Conservation (phyloP, 192 early-diverging fungal genomes). For the Backusella tuberculispora region DNA sequence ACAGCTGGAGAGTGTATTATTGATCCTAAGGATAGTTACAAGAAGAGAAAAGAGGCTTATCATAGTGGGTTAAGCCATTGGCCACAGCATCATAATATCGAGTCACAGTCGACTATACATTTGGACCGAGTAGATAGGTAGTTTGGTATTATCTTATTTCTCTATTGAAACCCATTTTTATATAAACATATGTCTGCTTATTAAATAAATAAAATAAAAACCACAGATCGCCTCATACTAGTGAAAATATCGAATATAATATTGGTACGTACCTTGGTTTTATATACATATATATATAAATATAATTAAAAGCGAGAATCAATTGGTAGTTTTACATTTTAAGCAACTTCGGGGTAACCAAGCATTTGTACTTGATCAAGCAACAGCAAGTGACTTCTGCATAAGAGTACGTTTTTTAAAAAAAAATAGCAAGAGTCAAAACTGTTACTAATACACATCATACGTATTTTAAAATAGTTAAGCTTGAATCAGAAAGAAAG, state of each 20-base stretch:
- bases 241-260: neutral
- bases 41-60: neutral
- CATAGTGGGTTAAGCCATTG: neutral
- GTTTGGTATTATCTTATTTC: neutral
- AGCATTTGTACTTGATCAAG: conserved; percentile 34
- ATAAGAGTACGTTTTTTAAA: conserved; percentile 16
- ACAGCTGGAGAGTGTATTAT: neutral
- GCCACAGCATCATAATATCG: neutral
- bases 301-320: neutral
- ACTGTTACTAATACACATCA: neutral
- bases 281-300: neutral
- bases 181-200: neutral
- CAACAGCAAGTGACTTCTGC: conserved; percentile 30
- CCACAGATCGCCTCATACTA: neutral
- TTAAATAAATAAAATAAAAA: neutral
- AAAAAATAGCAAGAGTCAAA: neutral
- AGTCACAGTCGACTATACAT: neutral
- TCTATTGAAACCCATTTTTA: neutral
- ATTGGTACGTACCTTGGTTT: neutral
- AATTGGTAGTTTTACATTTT: conserved; percentile 36
- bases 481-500: conserved; percentile 34
- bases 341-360: conserved; percentile 39
- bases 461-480: neutral
- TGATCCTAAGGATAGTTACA: neutral
- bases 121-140: neutral